Evolutionary conservation across 768 basidiomycete species (phyloP).

Genomic region (Rossbeevera mucosa): DNA sequence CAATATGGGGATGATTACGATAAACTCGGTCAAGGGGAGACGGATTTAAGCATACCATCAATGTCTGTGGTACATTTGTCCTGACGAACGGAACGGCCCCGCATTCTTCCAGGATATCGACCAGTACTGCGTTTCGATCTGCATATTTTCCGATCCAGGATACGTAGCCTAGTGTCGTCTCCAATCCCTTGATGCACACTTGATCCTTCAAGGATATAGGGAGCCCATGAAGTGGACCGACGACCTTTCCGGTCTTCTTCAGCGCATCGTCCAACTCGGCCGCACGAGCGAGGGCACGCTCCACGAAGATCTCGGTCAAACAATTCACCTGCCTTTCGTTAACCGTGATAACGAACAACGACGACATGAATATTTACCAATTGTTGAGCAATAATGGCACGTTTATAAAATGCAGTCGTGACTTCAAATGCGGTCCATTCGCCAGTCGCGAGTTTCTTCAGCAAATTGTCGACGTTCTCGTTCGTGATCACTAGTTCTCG

Average conservation of each 20-base stretch:
- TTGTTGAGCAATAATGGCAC: slow-evolving; percentile 69
- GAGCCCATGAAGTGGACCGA: slow-evolving; percentile 73
- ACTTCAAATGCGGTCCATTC: slow-evolving; percentile 67
- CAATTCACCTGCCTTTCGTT: slow-evolving; percentile 60
- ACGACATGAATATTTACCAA: slow-evolving; percentile 40
- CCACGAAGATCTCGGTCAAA: slow-evolving; percentile 78
- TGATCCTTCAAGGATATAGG: slow-evolving; percentile 77
- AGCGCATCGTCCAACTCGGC: slow-evolving; percentile 60
- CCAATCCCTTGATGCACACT: slow-evolving; percentile 60
- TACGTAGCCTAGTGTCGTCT: slow-evolving; percentile 72
- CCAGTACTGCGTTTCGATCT: slow-evolving; percentile 55
- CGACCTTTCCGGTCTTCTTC: slow-evolving; percentile 53
- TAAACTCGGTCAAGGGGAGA: neutral
- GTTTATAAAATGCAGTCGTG: slow-evolving; percentile 68
- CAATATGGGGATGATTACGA: neutral
- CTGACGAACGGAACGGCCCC: slow-evolving; percentile 72
- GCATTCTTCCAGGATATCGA: slow-evolving; percentile 57
- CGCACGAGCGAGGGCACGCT: slow-evolving; percentile 62
- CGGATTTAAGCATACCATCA: slow-evolving; percentile 49
- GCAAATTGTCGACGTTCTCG: slow-evolving; percentile 43
- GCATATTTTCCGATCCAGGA: slow-evolving; percentile 64
- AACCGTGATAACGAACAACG: neutral
- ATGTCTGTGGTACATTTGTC: slow-evolving; percentile 72
- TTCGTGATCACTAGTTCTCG: slow-evolving; percentile 61
- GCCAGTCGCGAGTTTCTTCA: slow-evolving; percentile 48